These are phyloP conservation scores for Fusarium robinianum DNA, from an alignment of 2,329 filamentous ascomycete genomes.

Conservation along the genomic window DNA sequence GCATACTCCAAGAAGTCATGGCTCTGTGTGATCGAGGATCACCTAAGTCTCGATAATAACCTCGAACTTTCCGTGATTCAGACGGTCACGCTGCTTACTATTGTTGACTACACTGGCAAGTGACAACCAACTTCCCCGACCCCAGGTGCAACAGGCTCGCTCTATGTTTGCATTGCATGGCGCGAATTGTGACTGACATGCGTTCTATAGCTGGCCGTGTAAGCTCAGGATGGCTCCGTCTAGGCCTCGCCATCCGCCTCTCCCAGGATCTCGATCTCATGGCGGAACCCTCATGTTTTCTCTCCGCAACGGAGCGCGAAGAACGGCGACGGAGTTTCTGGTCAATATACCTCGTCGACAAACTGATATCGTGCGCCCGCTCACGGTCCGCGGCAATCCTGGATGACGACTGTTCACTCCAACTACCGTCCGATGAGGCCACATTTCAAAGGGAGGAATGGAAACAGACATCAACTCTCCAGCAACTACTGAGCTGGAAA, in stretches of 20 bases:
- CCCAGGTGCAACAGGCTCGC: too few relatives aligned
- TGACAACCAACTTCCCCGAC: conserved; percentile 3
- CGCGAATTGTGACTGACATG: too few relatives aligned
- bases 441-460: neutral
- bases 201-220: conserved; percentile 10
- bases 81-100: conserved; percentile 42
- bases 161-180: too few relatives aligned
- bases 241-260: conserved; percentile 39
- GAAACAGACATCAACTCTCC: conserved; percentile 8
- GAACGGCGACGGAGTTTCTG: conserved; percentile 44
- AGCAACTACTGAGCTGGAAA: conserved; percentile 6
- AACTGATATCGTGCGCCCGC: conserved; percentile 44
- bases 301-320: conserved; percentile 6
- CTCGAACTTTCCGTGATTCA: conserved; percentile 38
- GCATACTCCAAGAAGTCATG: conserved; percentile 17
- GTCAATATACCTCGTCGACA: conserved; percentile 46
- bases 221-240: conserved; percentile 43
- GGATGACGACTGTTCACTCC: conserved; percentile 40
- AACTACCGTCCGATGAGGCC: conserved; percentile 35
- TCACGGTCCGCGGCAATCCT: conserved; percentile 41
- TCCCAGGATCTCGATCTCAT: conserved; percentile 42
- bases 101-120: conserved; percentile 46
- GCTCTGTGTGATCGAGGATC: conserved; percentile 18
- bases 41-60: conserved; percentile 15
- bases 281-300: conserved; percentile 32